Evolutionary conservation across 2,329 filamentous ascomycete genomes (phyloP), one percentile per base, ranked within the genome.

Genomic region (Beauveria caledonica): DNA sequence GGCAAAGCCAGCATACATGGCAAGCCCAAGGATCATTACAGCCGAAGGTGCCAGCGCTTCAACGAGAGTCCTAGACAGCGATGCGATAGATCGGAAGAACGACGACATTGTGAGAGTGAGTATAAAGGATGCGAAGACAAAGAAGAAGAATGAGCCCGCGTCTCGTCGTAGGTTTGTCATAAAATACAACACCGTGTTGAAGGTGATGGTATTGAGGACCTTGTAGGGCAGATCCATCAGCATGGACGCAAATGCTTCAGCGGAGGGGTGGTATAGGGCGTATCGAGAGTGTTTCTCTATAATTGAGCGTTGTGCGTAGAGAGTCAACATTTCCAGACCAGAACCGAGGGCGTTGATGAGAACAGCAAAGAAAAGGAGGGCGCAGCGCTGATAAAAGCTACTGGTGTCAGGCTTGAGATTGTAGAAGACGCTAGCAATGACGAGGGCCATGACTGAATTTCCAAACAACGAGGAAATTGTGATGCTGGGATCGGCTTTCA

Each of bases 401-500:
- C 68, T 67, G 0, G 84, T 84, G 48, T 76, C 75, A 1, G 72
- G 60, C 13, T 73, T 66, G 33, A 87, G 72, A 68, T 88, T 83
- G 63, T 87, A 86, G 72, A 89, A 89, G 10, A 89, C 73, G 45
- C 82, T 86, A 1, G 84, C 84, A 33, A 88, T 81, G 61, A 89
- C 85, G 8, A 90, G 75, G 2, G 64, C 64, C 33, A 64, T 53
- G 39, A 64, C 53, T 10, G 64, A 53, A 21, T 56, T 44, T 17
- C 55, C 62, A 25, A 60, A 60, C 66, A 86, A 84, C 42, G 82
- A 78, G 51, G 88, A 72, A 64, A 87, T 81, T 82, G 33, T 36
- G 33, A 36, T 36, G 33, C 33, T 36, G 5, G 33, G 33, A 36
- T 36, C 33, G 33, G 33, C 83, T 67, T 89, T 86, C 39, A 85